phyloP scores from a whole-genome alignment of 2,329 filamentous ascomycete genomes.

The Stachybotrys elegans region DNA sequence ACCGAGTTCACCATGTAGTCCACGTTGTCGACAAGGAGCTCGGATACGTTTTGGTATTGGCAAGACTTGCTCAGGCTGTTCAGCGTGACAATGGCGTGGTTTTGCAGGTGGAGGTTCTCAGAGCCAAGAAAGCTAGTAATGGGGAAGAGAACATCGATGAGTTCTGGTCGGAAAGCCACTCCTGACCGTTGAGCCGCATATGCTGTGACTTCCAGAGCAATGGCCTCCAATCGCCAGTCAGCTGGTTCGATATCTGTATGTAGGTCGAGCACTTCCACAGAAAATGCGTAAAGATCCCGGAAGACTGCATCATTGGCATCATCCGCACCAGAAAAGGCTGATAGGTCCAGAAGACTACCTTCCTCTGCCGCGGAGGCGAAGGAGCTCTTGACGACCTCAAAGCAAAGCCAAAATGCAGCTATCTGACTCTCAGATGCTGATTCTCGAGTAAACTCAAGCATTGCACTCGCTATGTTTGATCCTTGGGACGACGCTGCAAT shows the following conservation, averaged over 20 bases:
- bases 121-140: slow-evolving; percentile 85
- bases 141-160: slow-evolving; percentile 89
- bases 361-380: slow-evolving; percentile 47
- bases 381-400: slow-evolving; percentile 62
- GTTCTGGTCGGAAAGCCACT: slow-evolving; percentile 69
- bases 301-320: slow-evolving; percentile 44
- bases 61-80: slow-evolving; percentile 75
- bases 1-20: slow-evolving; percentile 97
- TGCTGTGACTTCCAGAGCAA: slow-evolving; percentile 76
- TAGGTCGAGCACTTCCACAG: slow-evolving; percentile 56
- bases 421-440: slow-evolving; percentile 55
- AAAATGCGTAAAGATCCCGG: slow-evolving; percentile 65
- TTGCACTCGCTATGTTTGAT: slow-evolving; percentile 55
- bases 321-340: slow-evolving; percentile 28
- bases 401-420: slow-evolving; percentile 74
- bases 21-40: slow-evolving; percentile 82
- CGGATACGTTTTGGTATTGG: slow-evolving; percentile 67
- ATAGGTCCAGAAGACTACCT: slow-evolving; percentile 60
- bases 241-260: slow-evolving; percentile 40
- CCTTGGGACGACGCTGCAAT: slow-evolving; percentile 55
- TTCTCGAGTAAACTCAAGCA: slow-evolving; percentile 59
- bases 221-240: slow-evolving; percentile 71
- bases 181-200: slow-evolving; percentile 66
- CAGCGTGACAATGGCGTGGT: slow-evolving; percentile 77
- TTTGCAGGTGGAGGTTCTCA: slow-evolving; percentile 59